phyloP scores from a whole-genome alignment of 2,329 filamentous ascomycete genomes.

The Sordariomycetes sp. region DNA sequence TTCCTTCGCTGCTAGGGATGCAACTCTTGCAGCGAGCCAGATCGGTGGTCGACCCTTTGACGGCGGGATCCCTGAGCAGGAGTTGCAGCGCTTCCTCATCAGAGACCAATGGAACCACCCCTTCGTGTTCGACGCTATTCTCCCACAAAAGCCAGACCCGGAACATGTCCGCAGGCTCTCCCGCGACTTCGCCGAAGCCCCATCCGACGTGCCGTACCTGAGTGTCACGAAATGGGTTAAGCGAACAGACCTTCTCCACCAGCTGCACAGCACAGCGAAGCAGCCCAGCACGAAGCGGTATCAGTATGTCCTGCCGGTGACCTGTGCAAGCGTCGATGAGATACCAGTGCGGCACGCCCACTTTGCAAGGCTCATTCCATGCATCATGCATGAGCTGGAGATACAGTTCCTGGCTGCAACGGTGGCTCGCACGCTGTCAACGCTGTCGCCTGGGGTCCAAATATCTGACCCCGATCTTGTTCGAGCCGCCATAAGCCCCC shows the following conservation, averaged over 20 bases:
- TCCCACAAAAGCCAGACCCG: constrained; percentile 31
- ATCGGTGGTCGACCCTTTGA: constrained; percentile 15
- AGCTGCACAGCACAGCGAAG: constrained; percentile 1
- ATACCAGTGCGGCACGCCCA: constrained; percentile 31
- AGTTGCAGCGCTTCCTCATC: constrained; percentile 21
- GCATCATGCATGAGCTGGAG: constrained; percentile 61
- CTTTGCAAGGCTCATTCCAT: constrained; percentile 57
- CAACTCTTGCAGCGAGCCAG: constrained; percentile 14
- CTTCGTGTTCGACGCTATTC: constrained; percentile 26
- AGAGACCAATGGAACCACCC: constrained; percentile 23
- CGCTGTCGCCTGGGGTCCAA: constrained; percentile 24
- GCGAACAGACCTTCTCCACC: constrained; percentile 49
- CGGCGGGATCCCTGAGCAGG: constrained; percentile 14
- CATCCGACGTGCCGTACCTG: constrained; percentile 36
- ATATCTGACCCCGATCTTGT: constrained; percentile 47
- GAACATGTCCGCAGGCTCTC: constrained; percentile 27
- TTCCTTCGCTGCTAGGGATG: constrained; percentile 21
- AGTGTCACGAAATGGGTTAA: constrained; percentile 37
- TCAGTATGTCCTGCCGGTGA: constrained; percentile 30
- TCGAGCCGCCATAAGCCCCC: constrained; percentile 59
- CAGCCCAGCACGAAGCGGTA: constrained; percentile 27
- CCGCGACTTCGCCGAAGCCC: constrained; percentile 23
- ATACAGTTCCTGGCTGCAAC: constrained; percentile 50
- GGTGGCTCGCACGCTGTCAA: constrained; percentile 31
- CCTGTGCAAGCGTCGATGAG: constrained; percentile 37